These are phyloP conservation scores for Mycena rosella DNA, from an alignment of 768 basidiomycete species.

Conservation along the genomic window DNA sequence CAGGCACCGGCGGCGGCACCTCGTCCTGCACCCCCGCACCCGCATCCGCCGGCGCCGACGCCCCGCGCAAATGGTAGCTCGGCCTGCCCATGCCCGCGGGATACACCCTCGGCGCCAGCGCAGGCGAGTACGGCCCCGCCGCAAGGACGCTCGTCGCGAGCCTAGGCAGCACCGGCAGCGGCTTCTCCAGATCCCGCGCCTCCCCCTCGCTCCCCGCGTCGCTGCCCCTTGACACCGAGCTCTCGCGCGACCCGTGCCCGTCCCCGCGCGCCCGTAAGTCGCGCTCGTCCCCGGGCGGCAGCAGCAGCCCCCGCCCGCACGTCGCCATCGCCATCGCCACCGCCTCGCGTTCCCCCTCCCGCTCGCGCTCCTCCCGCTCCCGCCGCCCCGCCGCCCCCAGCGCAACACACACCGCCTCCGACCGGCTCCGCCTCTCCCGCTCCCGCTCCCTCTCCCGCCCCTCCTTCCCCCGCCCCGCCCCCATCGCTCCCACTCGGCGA, in stretches of 20 bases:
- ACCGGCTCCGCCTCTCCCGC: constrained; percentile 25
- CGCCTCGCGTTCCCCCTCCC: too few species aligned
- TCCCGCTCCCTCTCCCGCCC: constrained; percentile 2
- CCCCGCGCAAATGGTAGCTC: constrained; percentile 4
- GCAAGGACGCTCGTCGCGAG: constrained; percentile 30
- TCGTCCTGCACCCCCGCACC: constrained; percentile 17
- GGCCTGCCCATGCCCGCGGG: not conserved
- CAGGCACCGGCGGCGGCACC: not conserved
- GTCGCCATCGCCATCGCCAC: constrained; percentile 16
- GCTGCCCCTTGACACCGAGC: too few species aligned
- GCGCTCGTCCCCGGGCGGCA: constrained; percentile 32
- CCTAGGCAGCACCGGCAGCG: constrained; percentile 29
- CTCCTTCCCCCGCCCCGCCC: too few species aligned
- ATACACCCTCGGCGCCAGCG: constrained; percentile 1
- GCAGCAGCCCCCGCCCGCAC: constrained; percentile 29
- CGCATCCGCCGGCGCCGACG: constrained; percentile 22
- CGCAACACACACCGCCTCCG: constrained; percentile 35
- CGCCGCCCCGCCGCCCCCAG: constrained; percentile 27
- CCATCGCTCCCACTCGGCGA: too few species aligned
- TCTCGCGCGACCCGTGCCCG: constrained; percentile 19
- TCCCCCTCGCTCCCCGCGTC: too few species aligned
- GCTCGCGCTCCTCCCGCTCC: constrained; percentile 27
- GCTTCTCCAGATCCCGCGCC: constrained; percentile 7
- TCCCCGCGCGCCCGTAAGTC: too few species aligned
- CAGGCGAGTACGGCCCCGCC: constrained; percentile 34